Evolutionary conservation across 768 basidiomycete genomes (phyloP).

Genomic region (Tricholoma flavovirens): DNA sequence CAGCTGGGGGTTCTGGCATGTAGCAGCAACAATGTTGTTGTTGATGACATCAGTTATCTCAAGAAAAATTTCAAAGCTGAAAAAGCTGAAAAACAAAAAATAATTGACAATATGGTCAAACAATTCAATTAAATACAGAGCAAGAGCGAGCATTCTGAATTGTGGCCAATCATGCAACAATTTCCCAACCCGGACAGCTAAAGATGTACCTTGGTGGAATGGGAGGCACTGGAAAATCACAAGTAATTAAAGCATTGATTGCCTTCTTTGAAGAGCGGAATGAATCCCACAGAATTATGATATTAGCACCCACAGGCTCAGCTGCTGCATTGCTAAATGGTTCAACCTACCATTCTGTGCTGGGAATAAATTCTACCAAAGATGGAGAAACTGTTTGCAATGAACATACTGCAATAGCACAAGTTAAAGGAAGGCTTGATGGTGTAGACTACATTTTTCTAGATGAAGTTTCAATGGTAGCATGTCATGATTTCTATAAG

Average conservation of each 20-base stretch:
- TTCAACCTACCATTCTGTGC: too few species aligned
- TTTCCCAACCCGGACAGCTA: not conserved
- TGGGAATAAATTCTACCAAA: conserved; percentile 5
- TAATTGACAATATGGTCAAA: conserved; percentile 1
- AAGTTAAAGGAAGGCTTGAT: too few species aligned
- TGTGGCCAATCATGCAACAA: conserved; percentile 16
- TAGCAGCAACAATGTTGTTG: not conserved
- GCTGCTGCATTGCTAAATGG: conserved; percentile 22
- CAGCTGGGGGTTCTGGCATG: not conserved
- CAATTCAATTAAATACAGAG: conserved; percentile 16
- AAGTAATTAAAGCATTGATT: conserved; percentile 15
- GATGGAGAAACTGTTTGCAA: not conserved
- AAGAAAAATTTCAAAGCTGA: not conserved
- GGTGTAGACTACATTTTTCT: too few species aligned
- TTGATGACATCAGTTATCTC: not conserved
- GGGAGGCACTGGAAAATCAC: too few species aligned
- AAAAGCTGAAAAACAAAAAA: not conserved
- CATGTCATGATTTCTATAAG: too few species aligned
- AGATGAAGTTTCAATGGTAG: too few species aligned
- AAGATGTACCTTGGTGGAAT: too few species aligned
- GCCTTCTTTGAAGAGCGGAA: conserved; percentile 13
- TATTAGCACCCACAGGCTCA: conserved; percentile 22
- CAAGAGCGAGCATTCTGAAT: too few species aligned
- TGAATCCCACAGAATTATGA: too few species aligned
- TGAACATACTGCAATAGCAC: conserved; percentile 1